phyloP scores from a whole-genome alignment of 2,329 filamentous ascomycete genomes.

The Gaeumannomyces tritici region DNA sequence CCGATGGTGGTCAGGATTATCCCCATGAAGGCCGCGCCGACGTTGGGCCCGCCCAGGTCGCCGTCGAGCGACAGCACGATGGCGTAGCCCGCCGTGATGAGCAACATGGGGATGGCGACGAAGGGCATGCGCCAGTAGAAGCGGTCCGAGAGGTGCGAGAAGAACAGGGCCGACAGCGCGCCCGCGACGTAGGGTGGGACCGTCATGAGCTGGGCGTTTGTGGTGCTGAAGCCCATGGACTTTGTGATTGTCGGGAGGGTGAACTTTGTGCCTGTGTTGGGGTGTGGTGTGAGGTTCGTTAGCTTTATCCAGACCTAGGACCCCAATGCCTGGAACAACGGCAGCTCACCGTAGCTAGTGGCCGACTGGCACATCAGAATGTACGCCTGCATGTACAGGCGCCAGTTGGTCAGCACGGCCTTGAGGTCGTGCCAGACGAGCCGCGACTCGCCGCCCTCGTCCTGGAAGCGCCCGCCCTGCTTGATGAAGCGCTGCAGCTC shows the following conservation, averaged over 20 bases:
- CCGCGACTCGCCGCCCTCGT: constrained; percentile 11
- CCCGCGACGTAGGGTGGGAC: constrained; percentile 14
- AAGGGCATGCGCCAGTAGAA: constrained; percentile 4
- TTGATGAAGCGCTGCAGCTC: constrained; percentile 24
- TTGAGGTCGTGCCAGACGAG: constrained; percentile 13
- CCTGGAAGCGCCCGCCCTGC: constrained; percentile 17
- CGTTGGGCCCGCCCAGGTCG: no score
- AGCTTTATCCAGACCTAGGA: no score
- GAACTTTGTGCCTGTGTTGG: constrained; percentile 21
- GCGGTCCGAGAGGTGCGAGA: constrained; percentile 10
- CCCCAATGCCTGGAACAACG: no score
- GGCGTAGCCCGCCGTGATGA: constrained; percentile 6
- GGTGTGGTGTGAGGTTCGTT: no score
- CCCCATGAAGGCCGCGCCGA: constrained; percentile 2
- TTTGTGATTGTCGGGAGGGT: constrained; percentile 31
- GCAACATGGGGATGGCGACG: constrained; percentile 18
- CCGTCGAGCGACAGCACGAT: no score
- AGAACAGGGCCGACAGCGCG: constrained; percentile 19
- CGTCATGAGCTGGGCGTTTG: constrained; percentile 7
- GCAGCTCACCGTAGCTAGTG: no score
- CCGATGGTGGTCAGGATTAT: constrained; percentile 1
- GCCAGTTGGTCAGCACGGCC: constrained; percentile 20
- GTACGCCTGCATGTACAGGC: no score
- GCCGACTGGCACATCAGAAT: no score
- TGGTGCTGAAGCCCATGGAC: constrained; percentile 24